Evolutionary conservation across 2,329 filamentous ascomycete species (phyloP), one percentile per base, ranked within the genome.

Genomic region (Dactylellina haptotyla): DNA sequence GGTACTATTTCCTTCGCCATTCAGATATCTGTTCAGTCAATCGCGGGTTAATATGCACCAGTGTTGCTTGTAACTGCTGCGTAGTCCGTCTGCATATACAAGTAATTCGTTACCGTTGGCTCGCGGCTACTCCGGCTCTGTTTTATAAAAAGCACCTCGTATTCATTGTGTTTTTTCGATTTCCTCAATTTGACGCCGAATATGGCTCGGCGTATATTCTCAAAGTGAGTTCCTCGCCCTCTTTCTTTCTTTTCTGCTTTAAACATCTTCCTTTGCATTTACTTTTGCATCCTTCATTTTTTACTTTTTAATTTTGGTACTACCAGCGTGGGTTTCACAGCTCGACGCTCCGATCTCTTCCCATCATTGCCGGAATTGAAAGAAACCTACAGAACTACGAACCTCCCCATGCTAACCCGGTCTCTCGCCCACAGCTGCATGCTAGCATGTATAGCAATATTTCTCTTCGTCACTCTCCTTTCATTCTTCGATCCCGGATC

Each of bases 401-500:
- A 57, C 41, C 53, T 30, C 23, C 8, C 18, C 9, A 30, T 28
- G 53, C 10, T 56, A 5, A 18, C 30, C 30, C 53, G 53, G 16
- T 25, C 23, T 34, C 25, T 28, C 6, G 20, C n/a, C 23, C 16
- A 20, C n/a, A 77, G 67, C 26, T 76, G 67, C 63, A 61, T 77
- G 51, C 61, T 77, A 25, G 74, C 74, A 23, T 43, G 74, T 30
- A 59, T 74, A 23, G 63, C 73, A n/a, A 54, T 77, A 30, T 74
- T 77, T 25, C 64, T 77, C 25, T 76, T 77, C 54, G 58, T 77
- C 61, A 78, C 74, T 5, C 70, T 78, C 28, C 63, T 66, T 16
- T 58, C 76, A 8, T 75, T 76, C 65, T 75, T 77, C 59, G 59
- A 76, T 28, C 45, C 41, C 26, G 48, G 62, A 12, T 34, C 61